Evolutionary conservation across 1,284 basidiomycete genomes (phyloP).

Genomic region (Trichosporon ovoides): DNA sequence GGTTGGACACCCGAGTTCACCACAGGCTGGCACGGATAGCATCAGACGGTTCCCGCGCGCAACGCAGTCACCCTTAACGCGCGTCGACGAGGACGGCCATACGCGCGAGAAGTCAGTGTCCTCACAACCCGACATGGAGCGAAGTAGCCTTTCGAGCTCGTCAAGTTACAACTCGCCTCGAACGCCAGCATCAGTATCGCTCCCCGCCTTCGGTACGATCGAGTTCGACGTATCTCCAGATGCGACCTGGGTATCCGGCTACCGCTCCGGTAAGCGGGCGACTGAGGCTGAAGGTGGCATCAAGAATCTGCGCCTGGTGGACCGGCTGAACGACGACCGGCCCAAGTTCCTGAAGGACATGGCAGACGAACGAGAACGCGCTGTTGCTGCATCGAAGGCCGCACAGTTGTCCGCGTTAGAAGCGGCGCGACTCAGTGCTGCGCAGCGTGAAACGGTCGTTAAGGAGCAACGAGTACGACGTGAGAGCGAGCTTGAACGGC

Average conservation of each 20-base stretch:
- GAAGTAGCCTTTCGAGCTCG: slow-evolving; percentile 18
- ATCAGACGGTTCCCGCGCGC: slow-evolving; percentile 11
- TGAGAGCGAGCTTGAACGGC: background rate
- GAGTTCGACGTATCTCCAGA: slow-evolving; percentile 46
- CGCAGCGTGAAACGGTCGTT: background rate
- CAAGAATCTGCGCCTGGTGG: slow-evolving; percentile 31
- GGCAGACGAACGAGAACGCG: slow-evolving; percentile 17
- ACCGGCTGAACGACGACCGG: slow-evolving; percentile 26
- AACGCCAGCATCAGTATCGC: slow-evolving; percentile 23
- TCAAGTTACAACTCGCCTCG: slow-evolving; percentile 20
- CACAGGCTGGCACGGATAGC: slow-evolving; percentile 15
- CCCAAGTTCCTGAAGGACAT: slow-evolving; percentile 32
- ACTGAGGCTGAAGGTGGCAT: slow-evolving; percentile 14
- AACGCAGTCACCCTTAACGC: slow-evolving; percentile 14
- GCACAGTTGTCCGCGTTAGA: background rate
- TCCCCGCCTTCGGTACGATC: slow-evolving; percentile 40
- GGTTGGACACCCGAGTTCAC: slow-evolving; percentile 19
- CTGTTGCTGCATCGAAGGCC: background rate
- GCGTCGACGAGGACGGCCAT: slow-evolving; percentile 6
- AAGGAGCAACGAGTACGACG: background rate
- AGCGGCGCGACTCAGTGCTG: background rate
- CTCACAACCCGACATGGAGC: background rate
- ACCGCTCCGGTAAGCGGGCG: background rate
- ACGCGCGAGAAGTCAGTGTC: background rate
- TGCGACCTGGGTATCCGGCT: background rate